A percentile compares a stretch with the other conserved stretches of the same genome.
These are phyloP conservation scores for Malbranchea cinnamomea DNA, from an alignment of 2,329 filamentous ascomycete species.

Conservation along the genomic window DNA sequence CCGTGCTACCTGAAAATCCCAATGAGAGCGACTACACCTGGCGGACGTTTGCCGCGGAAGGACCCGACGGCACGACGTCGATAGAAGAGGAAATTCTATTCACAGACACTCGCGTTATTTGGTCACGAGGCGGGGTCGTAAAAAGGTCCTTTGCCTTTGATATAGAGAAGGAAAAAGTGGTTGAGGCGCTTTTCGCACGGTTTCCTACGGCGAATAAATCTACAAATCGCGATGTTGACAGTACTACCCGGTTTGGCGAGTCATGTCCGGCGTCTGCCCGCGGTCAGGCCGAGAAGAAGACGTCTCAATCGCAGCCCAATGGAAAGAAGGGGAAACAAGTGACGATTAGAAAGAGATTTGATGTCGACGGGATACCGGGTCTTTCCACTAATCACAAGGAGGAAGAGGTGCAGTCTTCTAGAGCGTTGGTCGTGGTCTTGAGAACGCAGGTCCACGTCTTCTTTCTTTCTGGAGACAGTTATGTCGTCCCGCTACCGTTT, in stretches of 20 bases:
- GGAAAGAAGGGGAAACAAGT: slow-evolving; percentile 9
- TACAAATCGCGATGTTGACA: too few relatives aligned
- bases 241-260: too few relatives aligned
- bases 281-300: too few relatives aligned
- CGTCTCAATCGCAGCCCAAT: slow-evolving; percentile 2
- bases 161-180: slow-evolving; percentile 69
- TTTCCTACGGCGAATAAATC: slow-evolving; percentile 55
- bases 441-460: slow-evolving; percentile 88
- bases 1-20: slow-evolving; percentile 55
- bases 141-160: slow-evolving; percentile 77
- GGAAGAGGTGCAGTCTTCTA: slow-evolving; percentile 19
- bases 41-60: slow-evolving; percentile 44
- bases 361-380: slow-evolving; percentile 5
- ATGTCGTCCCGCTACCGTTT: slow-evolving; percentile 87
- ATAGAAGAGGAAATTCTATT: slow-evolving; percentile 67
- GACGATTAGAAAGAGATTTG: slow-evolving; percentile 7
- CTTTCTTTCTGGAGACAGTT: slow-evolving; percentile 73
- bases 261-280: too few relatives aligned
- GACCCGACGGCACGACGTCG: slow-evolving; percentile 26
- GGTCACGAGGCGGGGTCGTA: slow-evolving; percentile 75
- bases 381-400: slow-evolving; percentile 21
- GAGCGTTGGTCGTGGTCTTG: slow-evolving; percentile 78
- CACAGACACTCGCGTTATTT: slow-evolving; percentile 64
- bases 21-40: slow-evolving; percentile 54
- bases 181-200: slow-evolving; percentile 72